Evolutionary conservation across 345 rosid genomes (phyloP).

Genomic region (Gossypium ekmanianum): DNA sequence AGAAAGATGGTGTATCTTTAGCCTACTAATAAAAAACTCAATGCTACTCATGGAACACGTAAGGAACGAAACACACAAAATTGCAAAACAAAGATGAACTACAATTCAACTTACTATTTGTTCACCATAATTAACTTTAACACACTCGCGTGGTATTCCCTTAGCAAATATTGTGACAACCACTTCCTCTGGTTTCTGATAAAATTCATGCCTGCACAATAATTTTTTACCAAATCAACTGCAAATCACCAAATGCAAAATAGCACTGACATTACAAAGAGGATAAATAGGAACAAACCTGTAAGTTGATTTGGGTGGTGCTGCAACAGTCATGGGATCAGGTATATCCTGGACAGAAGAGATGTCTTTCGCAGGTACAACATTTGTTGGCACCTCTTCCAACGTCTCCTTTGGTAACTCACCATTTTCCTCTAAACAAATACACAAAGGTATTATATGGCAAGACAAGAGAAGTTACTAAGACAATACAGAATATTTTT

Average conservation of each 20-base stretch:
- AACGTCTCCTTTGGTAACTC: conserved; percentile 16
- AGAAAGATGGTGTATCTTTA: not conserved
- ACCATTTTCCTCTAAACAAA: conserved; percentile 37
- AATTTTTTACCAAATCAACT: not conserved
- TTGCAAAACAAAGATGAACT: not conserved
- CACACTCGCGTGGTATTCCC: conserved; percentile 56
- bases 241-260: not conserved
- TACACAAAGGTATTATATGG: not conserved
- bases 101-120: conserved; percentile 56
- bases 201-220: conserved; percentile 66
- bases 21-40: not conserved
- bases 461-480: not conserved
- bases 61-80: not conserved
- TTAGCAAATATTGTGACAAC: conserved; percentile 84
- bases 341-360: conserved; percentile 10
- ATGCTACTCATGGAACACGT: not conserved
- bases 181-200: conserved; percentile 87
- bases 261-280: not conserved
- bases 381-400: conserved; percentile 19
- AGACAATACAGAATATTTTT: not conserved
- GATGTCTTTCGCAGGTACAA: conserved; percentile 13
- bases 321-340: conserved; percentile 10
- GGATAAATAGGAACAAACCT: conserved; percentile 30
- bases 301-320: conserved; percentile 42
- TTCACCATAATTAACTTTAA: conserved; percentile 71